These are phyloP conservation scores for Carex littledalei DNA, from an alignment of 176 grass and related monocot genomes.

Conservation along the genomic window DNA sequence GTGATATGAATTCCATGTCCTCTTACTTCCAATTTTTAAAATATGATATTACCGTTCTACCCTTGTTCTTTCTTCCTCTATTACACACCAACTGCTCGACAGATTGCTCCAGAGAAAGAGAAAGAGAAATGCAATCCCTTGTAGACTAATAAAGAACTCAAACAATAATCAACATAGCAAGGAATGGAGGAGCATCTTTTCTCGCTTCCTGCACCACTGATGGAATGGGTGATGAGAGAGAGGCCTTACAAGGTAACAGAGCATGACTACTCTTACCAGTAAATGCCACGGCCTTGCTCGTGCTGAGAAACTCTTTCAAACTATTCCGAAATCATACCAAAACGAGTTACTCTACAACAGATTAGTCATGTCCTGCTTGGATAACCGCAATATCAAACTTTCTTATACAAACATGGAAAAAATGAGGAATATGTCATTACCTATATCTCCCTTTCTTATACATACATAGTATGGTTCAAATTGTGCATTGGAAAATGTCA, in stretches of 20 bases:
- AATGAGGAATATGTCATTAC: no score
- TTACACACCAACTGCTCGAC: conserved; percentile 11
- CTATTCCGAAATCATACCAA: conserved; percentile 43
- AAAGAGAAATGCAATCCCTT: not conserved
- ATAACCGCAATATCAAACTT: no score
- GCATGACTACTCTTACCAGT: conserved; percentile 70
- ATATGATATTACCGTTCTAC: not conserved
- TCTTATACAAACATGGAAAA: no score
- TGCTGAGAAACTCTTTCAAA: conserved; percentile 65
- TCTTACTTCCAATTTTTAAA: no score
- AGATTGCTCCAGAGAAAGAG: not conserved
- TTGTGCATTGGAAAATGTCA: no score
- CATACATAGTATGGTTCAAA: no score
- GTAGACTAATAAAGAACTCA: not conserved
- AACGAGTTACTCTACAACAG: conserved; percentile 56
- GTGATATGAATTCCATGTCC: no score
- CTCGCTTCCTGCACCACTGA: not conserved
- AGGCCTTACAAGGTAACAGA: no score
- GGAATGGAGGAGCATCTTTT: not conserved
- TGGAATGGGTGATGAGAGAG: no score
- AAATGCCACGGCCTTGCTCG: conserved; percentile 77
- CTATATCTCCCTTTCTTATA: no score
- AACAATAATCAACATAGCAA: not conserved
- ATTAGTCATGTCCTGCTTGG: no score
- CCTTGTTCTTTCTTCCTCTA: not conserved